Evolutionary conservation across 2,329 filamentous ascomycete genomes (phyloP).

Genomic region (Trichoderma endophyticum): DNA sequence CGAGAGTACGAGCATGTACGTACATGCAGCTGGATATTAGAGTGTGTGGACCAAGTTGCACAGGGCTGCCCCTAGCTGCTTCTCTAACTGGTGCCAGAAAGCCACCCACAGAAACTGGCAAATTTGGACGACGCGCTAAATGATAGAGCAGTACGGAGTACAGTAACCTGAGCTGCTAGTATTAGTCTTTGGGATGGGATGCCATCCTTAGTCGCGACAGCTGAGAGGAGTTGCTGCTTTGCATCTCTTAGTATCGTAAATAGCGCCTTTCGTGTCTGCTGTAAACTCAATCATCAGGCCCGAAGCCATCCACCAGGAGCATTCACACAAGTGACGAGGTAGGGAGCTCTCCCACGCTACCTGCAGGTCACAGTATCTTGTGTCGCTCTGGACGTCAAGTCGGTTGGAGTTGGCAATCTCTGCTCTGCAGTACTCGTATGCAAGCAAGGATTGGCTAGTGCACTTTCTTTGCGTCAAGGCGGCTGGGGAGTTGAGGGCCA

Average conservation of each 20-base stretch:
- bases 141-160: not conserved
- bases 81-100: not conserved
- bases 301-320: not conserved
- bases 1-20: not conserved
- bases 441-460: constrained; percentile 13
- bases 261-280: not conserved
- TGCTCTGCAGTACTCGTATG: constrained; percentile 1
- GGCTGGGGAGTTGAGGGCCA: not conserved
- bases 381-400: not conserved
- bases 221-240: not conserved
- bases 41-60: not conserved
- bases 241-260: not conserved
- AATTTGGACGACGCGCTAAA: constrained; percentile 1
- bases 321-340: not conserved
- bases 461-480: not conserved
- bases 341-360: not conserved
- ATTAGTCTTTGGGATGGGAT: not conserved
- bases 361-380: not conserved
- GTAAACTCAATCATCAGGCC: not conserved
- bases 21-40: not conserved
- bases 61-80: not conserved
- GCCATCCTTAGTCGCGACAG: not conserved
- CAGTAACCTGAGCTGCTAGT: not conserved
- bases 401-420: not conserved
- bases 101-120: not conserved